Conservation (phyloP, 345 rosid genomes). For the Pistacia atlantica region DNA sequence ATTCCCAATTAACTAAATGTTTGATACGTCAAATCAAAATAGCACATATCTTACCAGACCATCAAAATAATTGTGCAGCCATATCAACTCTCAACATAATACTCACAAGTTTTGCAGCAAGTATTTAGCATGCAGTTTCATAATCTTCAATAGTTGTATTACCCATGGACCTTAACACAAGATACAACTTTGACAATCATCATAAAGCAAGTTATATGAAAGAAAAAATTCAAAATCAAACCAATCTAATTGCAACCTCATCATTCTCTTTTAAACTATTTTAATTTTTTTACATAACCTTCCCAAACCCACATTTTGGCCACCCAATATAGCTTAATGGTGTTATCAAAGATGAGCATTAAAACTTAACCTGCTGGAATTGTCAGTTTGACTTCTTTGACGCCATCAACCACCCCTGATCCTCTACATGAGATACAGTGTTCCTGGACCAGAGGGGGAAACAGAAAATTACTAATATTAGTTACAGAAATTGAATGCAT, state of each 20-base stretch:
- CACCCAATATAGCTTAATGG: neutral
- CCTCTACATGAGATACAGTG: conserved; percentile 72
- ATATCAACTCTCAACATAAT: neutral
- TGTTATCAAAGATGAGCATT: conserved; percentile 22
- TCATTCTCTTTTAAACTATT: neutral
- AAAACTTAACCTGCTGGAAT: conserved; percentile 74
- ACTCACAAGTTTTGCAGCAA: neutral
- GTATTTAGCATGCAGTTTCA: neutral
- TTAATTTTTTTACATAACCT: conserved; percentile 11
- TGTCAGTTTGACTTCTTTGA: conserved; percentile 64
- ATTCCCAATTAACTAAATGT: neutral
- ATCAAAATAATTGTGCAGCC: neutral
- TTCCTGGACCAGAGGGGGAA: conserved; percentile 50
- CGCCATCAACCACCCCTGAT: conserved; percentile 76
- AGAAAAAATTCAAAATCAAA: neutral
- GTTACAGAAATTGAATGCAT: neutral
- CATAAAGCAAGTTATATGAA: conserved; percentile 4
- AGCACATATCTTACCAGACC: neutral
- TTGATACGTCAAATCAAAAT: neutral
- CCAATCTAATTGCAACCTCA: conserved; percentile 4
- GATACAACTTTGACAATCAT: conserved; percentile 4
- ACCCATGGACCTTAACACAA: conserved; percentile 1
- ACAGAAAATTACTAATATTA: conserved; percentile 1
- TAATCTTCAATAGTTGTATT: neutral
- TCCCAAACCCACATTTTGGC: neutral